These are phyloP conservation scores for Aspergillus sclerotiicarbonarius DNA, from an alignment of 495 filamentous ascomycete species.

Conservation along the genomic window DNA sequence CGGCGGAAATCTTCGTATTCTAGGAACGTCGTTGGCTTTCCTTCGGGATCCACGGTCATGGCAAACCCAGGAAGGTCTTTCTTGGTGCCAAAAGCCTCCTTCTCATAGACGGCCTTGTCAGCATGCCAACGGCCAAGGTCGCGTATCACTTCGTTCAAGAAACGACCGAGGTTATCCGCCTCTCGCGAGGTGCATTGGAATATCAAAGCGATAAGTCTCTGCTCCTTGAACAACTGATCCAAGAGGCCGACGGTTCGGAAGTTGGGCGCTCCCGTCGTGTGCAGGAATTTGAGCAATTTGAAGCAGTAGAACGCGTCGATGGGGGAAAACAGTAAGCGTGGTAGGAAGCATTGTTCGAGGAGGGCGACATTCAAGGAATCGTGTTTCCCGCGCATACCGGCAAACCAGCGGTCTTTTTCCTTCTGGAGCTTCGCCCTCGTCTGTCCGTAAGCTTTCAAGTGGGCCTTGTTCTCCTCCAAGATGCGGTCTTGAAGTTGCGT, in stretches of 20 bases:
- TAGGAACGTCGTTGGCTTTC: slow-evolving; percentile 62
- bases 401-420: slow-evolving; percentile 82
- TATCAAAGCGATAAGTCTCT: slow-evolving; percentile 73
- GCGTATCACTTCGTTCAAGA: slow-evolving; percentile 74
- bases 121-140: slow-evolving; percentile 83
- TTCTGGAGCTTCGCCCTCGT: slow-evolving; percentile 62
- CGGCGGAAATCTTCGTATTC: slow-evolving; percentile 85
- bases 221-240: slow-evolving; percentile 78
- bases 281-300: slow-evolving; percentile 79
- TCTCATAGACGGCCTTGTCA: slow-evolving; percentile 71
- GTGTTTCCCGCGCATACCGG: slow-evolving; percentile 55
- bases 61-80: slow-evolving; percentile 69
- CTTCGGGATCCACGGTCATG: slow-evolving; percentile 57
- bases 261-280: slow-evolving; percentile 74
- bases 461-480: slow-evolving; percentile 66
- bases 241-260: slow-evolving; percentile 85
- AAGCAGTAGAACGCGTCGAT: slow-evolving; percentile 85
- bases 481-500: slow-evolving; percentile 60
- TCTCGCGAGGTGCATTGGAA: slow-evolving; percentile 86
- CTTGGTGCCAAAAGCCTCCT: slow-evolving; percentile 66
- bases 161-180: slow-evolving; percentile 85
- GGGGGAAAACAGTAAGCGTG: slow-evolving; percentile 77
- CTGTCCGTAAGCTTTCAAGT: slow-evolving; percentile 62
- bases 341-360: slow-evolving; percentile 86
- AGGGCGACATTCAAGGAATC: slow-evolving; percentile 70